These are phyloP conservation scores for Hypoxylon sp. DNA, from an alignment of 2,329 filamentous ascomycete genomes.

Conservation along the genomic window DNA sequence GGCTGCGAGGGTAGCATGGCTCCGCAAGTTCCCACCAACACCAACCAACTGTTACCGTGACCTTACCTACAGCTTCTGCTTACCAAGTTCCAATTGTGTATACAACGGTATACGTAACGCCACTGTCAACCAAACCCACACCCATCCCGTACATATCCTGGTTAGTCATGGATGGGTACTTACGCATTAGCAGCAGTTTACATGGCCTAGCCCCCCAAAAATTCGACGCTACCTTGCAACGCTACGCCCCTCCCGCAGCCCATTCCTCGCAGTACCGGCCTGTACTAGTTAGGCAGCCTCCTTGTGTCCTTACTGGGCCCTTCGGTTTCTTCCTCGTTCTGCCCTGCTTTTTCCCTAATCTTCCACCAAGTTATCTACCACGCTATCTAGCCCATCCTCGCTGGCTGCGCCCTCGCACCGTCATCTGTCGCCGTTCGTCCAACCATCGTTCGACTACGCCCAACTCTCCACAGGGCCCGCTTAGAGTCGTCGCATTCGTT, in stretches of 20 bases:
- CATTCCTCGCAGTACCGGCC: constrained; percentile 34
- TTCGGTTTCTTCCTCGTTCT: constrained; percentile 39
- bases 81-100: neutral
- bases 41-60: constrained; percentile 32
- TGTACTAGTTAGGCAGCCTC: constrained; percentile 34
- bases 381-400: constrained; percentile 38
- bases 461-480: constrained; percentile 40
- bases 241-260: constrained; percentile 39
- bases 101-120: constrained; percentile 26
- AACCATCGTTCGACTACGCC: constrained; percentile 46
- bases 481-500: constrained; percentile 49
- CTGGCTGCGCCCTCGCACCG: constrained; percentile 44
- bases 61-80: constrained; percentile 14
- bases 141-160: constrained; percentile 22
- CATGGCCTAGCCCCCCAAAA: constrained; percentile 34
- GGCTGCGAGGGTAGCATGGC: constrained; percentile 5
- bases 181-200: constrained; percentile 37
- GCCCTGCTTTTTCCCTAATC: constrained; percentile 36
- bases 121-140: constrained; percentile 31
- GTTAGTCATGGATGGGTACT: constrained; percentile 30
- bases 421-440: constrained; percentile 44
- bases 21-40: constrained; percentile 14
- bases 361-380: constrained; percentile 27
- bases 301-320: constrained; percentile 16
- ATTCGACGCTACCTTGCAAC: constrained; percentile 29